Evolutionary conservation across 306 rosid species (phyloP), one percentile per base, ranked within the genome.

Genomic region (Begonia peltatifolia): DNA sequence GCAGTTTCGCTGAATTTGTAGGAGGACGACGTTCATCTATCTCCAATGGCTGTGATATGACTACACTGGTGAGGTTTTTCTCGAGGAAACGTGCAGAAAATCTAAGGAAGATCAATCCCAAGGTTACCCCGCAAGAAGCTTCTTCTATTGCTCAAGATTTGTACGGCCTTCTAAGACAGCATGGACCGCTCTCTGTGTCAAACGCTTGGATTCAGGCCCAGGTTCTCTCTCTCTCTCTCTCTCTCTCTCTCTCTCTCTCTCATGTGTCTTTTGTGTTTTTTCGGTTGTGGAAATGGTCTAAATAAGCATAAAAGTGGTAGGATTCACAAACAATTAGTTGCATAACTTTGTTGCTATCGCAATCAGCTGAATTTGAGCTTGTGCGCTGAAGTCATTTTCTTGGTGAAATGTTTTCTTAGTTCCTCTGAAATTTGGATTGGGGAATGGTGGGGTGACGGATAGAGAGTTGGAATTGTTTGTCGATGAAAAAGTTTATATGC

Each of bases 31-130:
- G 36, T 50, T 47, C 46, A 20, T 3, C 48, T 6, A 51, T 25
- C 30, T 47, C 30, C 6, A 16, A 13, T 4, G 38, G 38, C 38
- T 4, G 38, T 30, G 38, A 30, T 6, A 57, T 36, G 25, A 15
- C 8, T 44, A 57, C 60, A 52, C 60, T 75, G 6, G 60, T 62
- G 36, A 67, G 82, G 68, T 59, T 58, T 59, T 76, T 76, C 64
- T 76, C 78, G 9, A 59, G 72, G 18, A 63, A 63, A 41, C 71
- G 83, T 2, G 79, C 68, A 0, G 79, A 76, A 63, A 76, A 76
- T 66, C 51, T 76, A 41, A 59, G 83, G 47, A 76, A 76, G 15
- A 73, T 76, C 22, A 72, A 76, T 30, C 83, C 83, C 3, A 73
- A 55, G 46, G 67, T 72, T 46, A 63, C 68, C 10, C 69, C 66